Base-by-base conservation (phyloP, 306 rosid species). In the Trifolium pratense region DNA sequence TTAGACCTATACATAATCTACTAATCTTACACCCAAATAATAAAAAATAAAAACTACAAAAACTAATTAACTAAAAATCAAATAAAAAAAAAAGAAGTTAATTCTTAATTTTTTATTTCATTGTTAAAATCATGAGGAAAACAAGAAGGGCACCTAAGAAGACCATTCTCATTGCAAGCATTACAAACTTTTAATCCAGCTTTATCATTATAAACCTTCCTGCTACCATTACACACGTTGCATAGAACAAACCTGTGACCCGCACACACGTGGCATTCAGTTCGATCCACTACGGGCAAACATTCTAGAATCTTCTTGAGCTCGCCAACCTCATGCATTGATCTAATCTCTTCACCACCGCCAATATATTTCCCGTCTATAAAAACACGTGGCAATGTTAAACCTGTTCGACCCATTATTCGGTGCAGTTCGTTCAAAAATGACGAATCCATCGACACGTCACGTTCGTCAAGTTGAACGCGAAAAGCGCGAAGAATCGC, bases 91-190 rank as follows among this genome's bases (percentile, higher is more conserved):
- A 55, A 73, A 61, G 5, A 51, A 5, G 5, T 11, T 25, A 15
- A 37, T 65, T 63, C 12, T 12, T 3, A 34, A 48, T 34, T 69
- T 78, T 46, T 66, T 1, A 46, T 63, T 40, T 17, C 10, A 12
- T 7, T 18, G 9, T 58, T 17, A 12, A 45, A 56, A 9, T 51
- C 72, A 59, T 23, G 58, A 78, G 23, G 49, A 73, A 86, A 75
- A 83, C 98, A 94, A 83, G 92, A 85, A 36, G 89, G 86, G 88
- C 98, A 94, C 94, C 89, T 86, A 75, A 85, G 68, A 4, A 94
- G 82, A 56, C 97, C 98, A 62, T 89, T 85, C 76, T 94, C 97
- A 26, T 91, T 94, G 81, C 98, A 94, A 0, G 56, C 60, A 5
- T 70, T 69, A 36, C 98, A 94, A 12, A 77, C 21, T 78, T 77